Evolutionary conservation across 2,329 filamentous ascomycete genomes (phyloP).

Genomic region (Ophioceras dolichostomum): DNA sequence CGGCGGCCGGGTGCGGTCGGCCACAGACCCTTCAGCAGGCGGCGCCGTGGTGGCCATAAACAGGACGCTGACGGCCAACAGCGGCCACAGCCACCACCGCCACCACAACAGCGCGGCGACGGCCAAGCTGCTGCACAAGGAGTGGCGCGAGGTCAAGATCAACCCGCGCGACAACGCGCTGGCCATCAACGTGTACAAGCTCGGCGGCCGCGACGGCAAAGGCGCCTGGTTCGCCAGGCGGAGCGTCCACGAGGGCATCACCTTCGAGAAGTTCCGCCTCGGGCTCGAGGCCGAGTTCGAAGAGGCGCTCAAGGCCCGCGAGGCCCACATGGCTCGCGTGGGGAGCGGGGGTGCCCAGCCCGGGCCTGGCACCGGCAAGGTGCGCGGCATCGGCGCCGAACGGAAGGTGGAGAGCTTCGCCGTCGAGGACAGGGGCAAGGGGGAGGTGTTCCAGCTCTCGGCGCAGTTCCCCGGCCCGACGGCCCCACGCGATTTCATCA

Average conservation of each 20-base stretch:
- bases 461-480: conserved; percentile 86
- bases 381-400: conserved; percentile 79
- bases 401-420: conserved; percentile 52
- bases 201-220: conserved; percentile 64
- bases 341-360: conserved; percentile 31
- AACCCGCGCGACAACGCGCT: conserved; percentile 62
- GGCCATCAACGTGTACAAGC: conserved; percentile 67
- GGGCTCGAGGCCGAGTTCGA: conserved; percentile 70
- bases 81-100: conserved; percentile 21
- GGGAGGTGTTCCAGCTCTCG: conserved; percentile 74
- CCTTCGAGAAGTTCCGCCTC: conserved; percentile 65
- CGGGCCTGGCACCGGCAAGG: conserved; percentile 58
- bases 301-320: conserved; percentile 55
- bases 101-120: conserved; percentile 21
- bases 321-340: conserved; percentile 2
- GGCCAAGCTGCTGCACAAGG: conserved; percentile 51
- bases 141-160: conserved; percentile 80
- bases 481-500: conserved; percentile 77
- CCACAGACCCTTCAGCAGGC: conserved; percentile 36
- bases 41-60: conserved; percentile 37
- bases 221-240: conserved; percentile 83
- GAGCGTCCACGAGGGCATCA: conserved; percentile 68
- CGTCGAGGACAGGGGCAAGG: conserved; percentile 44
- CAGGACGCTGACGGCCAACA: conserved; percentile 22
- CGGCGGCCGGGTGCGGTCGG: conserved; percentile 35